Evolutionary conservation across 371 early-diverging fungal genomes (phyloP).

Genomic region (Dinochytrium kinnereticum): DNA sequence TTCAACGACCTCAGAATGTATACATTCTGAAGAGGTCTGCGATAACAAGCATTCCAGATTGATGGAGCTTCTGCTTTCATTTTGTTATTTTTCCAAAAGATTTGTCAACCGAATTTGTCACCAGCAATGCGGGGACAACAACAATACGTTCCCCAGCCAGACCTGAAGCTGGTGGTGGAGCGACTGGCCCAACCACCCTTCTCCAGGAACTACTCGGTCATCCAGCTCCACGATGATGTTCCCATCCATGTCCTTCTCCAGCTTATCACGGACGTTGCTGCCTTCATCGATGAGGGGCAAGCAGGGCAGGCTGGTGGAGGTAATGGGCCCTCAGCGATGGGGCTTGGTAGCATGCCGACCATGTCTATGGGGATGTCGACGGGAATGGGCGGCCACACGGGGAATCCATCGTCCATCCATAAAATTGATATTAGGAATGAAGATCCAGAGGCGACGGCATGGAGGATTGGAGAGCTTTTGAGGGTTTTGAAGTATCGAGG

Average conservation of each 20-base stretch:
- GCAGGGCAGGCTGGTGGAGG: neutral
- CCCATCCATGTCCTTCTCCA: conserved; percentile 47
- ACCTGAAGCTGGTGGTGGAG: conserved; percentile 44
- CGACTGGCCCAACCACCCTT: conserved; percentile 48
- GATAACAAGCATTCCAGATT: too few relatives aligned
- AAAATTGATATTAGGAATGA: conserved; percentile 52
- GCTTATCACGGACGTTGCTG: conserved; percentile 51
- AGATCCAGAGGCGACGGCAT: conserved; percentile 50
- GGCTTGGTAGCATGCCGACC: neutral
- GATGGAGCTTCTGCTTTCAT: too few relatives aligned
- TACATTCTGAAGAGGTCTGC: too few relatives aligned
- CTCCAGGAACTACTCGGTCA: conserved; percentile 43
- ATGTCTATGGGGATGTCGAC: neutral
- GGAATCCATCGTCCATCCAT: conserved; percentile 14
- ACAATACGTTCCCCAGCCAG: conserved; percentile 24
- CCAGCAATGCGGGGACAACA: neutral
- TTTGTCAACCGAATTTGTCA: neutral
- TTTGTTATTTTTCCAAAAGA: neutral
- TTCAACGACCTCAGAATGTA: too few relatives aligned
- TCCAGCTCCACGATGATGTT: conserved; percentile 61
- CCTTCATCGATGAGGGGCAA: conserved; percentile 46
- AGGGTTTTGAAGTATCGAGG: conserved; percentile 51
- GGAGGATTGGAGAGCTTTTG: conserved; percentile 50
- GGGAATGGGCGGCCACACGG: neutral
- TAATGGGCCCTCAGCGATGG: neutral